Base-by-base conservation (phyloP, 1,139 yeast genomes). In the Candida pseudoviswanathii region DNA sequence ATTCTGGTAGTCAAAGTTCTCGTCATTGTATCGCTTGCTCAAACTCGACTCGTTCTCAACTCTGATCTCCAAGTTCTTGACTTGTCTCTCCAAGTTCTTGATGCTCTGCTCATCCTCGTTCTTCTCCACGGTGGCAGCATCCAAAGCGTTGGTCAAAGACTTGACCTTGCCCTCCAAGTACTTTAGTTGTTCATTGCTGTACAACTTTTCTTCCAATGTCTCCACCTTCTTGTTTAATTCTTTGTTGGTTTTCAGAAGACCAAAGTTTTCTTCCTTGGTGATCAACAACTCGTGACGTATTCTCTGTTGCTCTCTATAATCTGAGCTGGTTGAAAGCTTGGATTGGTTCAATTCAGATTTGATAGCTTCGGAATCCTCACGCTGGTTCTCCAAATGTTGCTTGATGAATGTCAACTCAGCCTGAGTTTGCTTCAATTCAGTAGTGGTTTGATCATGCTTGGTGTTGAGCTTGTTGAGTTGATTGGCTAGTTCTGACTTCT, bases 401-500 rank as follows among this genome's bases (percentile, higher is more conserved):
- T 75, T 66, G 49, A 76, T 59, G 4, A 76, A 56, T 10, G 56
- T 50, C 47, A 69, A 57, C 38, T 73, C 75, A 3, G 66, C 51
- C 46, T 68, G 66, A 32, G 66, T 56, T 44, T 70, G 69, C 9
- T 62, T 58, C 33, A 77, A 70, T 43, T 69, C 67, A 2, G 66
- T 61, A 3, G 70, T 58, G 41, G 77, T 75, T 31, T 71, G 76
- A 40, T 80, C 80, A 49, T 81, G 72, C 48, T 76, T 75, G 29
- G 67, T 67, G 26, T 71, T 71, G 16, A 83, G 65, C 1, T 68
- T 69, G 41, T 73, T 64, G n/a, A 82, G 65, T 44, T 77, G 73
- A 5, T 64, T 65, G 57, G 82, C 84, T 36, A 85, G 62, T 3
- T 60, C 60, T 31, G 75, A 77, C 57, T 81, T 81, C 2, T 78